phyloP scores from a whole-genome alignment of 1,139 yeast species.

The Blastobotrys serpentis region DNA sequence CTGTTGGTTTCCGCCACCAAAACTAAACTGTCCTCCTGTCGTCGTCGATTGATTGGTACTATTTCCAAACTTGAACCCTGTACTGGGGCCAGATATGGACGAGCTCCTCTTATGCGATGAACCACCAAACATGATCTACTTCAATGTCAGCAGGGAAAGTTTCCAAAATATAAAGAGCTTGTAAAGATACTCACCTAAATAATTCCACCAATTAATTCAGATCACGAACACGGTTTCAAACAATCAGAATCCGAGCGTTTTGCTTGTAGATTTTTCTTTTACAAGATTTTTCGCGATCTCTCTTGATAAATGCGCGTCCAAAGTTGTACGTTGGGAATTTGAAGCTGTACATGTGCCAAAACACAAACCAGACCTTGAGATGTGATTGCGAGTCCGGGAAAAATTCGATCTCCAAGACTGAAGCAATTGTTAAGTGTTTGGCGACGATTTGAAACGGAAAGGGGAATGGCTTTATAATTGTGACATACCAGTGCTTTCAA shows the following conservation, averaged over 20 bases:
- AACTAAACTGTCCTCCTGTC: conserved; percentile 4
- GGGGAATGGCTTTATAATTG: too few relatives aligned
- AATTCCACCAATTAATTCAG: neutral
- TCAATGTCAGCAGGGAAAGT: too few relatives aligned
- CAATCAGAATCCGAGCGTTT: neutral
- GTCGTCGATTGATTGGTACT: neutral
- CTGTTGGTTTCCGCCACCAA: neutral
- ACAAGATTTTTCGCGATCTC: neutral
- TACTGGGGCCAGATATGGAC: neutral
- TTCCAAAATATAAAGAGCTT: too few relatives aligned
- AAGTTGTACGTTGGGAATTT: neutral
- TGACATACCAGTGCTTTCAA: too few relatives aligned
- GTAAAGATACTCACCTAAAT: conserved; percentile 5
- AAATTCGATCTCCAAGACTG: too few relatives aligned
- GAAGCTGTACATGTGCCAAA: too few relatives aligned
- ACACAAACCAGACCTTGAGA: too few relatives aligned
- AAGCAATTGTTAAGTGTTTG: too few relatives aligned
- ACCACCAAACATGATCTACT: conserved; percentile 9
- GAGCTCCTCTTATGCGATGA: conserved; percentile 4
- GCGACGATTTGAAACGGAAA: too few relatives aligned
- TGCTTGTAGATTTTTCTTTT: conserved; percentile 7
- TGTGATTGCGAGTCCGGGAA: neutral
- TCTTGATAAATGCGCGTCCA: conserved; percentile 3
- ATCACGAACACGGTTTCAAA: conserved; percentile 6
- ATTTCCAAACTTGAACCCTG: conserved; percentile 3